Evolutionary conservation across 345 rosid species (phyloP), one percentile per base, ranked within the genome.

Genomic region (Hibiscus syriacus): DNA sequence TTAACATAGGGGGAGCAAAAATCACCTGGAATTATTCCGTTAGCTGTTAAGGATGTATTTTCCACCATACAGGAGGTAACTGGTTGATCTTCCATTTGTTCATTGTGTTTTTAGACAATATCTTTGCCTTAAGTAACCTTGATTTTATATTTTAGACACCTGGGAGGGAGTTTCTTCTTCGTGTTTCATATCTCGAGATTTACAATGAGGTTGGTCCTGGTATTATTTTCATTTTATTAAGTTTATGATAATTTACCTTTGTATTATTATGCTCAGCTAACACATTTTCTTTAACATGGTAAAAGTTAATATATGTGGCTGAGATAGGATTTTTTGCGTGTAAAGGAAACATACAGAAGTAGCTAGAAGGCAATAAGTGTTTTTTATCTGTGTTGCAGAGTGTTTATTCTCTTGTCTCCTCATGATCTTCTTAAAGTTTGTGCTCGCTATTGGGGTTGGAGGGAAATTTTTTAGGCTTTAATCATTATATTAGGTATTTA

Each of bases 101-200:
- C 11, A 25, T 6, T 45, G 66, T 62, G 60, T 55, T 23, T 41
- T 38, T 12, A 25, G 54, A 20, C 16, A 11, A 58, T 19, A 70
- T 20, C 22, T 64, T 67, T 25, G 20, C 19, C 14, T 70, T 46
- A 25, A n/a, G 59, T 62, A 34, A 74, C 64, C 19, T 43, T 66
- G 64, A 30, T 57, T 62, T 23, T 64, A 78, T 78, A 80, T n/a
- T n/a, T 75, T 86, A 90, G 98, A 88, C 96, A 68, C 94, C 96
- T 64, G 85, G 77, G 43, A 78, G 96, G 72, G 98, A 90, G 81
- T 93, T 86, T 79, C 97, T 93, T 76, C 96, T 93, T 67, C 98
- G 96, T 27, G 96, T 93, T 76, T 93, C 97, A n/a, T 93, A 93
- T 77, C 77, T 93, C 68, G 98, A 93, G 77, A 93, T 93, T 61